Evolutionary conservation across 192 early-diverging fungal species (phyloP).

Genomic region (Backusella mclennaniae): DNA sequence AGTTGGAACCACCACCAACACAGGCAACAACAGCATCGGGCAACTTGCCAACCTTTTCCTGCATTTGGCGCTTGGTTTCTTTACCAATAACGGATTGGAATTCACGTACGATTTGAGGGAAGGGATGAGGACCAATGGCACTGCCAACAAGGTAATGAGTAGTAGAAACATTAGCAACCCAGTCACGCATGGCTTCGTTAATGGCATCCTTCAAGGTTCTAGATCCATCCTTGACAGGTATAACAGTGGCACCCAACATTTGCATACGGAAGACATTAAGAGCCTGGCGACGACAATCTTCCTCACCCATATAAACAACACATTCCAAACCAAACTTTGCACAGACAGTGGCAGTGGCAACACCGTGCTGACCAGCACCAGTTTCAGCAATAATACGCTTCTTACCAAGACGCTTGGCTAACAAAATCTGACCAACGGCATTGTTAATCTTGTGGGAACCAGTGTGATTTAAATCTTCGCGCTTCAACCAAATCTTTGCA

Average conservation of each 20-base stretch:
- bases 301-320: slow-evolving; percentile 97
- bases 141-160: slow-evolving; percentile 98
- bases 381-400: slow-evolving; percentile 98
- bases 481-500: slow-evolving; percentile 95
- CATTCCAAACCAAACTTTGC: slow-evolving; percentile 98
- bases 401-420: slow-evolving; percentile 96
- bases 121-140: slow-evolving; percentile 96
- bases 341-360: slow-evolving; percentile 96
- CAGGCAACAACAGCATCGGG: slow-evolving; percentile 95
- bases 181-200: slow-evolving; percentile 98
- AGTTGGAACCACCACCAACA: slow-evolving; percentile 96
- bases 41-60: slow-evolving; percentile 74
- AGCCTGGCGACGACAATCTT: slow-evolving; percentile 91
- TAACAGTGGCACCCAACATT: slow-evolving; percentile 89
- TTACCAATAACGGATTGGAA: slow-evolving; percentile 98
- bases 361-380: slow-evolving; percentile 98
- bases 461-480: slow-evolving; percentile 98
- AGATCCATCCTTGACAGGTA: slow-evolving; percentile 77
- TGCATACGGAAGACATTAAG: slow-evolving; percentile 96
- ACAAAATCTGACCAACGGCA: slow-evolving; percentile 89
- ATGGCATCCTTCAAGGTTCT: slow-evolving; percentile 96
- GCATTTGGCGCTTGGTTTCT: slow-evolving; percentile 86
- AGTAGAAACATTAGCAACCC: slow-evolving; percentile 91
- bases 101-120: slow-evolving; percentile 95
- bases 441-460: slow-evolving; percentile 99